Conservation (phyloP, 345 rosid species). For the Camelina neglecta region DNA sequence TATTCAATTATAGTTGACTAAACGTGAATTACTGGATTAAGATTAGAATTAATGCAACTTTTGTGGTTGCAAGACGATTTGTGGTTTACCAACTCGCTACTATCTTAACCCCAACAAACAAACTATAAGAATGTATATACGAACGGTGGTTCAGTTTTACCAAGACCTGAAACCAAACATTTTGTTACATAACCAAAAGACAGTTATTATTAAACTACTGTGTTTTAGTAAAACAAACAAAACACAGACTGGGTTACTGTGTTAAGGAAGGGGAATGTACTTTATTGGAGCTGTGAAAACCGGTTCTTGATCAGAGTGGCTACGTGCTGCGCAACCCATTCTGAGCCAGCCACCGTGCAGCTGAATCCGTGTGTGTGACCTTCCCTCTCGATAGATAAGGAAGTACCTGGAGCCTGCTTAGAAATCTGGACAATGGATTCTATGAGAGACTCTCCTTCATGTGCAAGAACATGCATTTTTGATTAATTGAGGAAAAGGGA, state of each 20-base stretch:
- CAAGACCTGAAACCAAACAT: background rate
- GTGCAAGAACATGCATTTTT: background rate
- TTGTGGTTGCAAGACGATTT: background rate
- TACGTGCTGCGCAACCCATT: slow-evolving; percentile 74
- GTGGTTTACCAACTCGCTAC: background rate
- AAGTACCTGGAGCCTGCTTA: slow-evolving; percentile 57
- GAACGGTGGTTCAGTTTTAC: too few relatives aligned
- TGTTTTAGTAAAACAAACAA: slow-evolving; percentile 20
- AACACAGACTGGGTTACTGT: slow-evolving; percentile 6
- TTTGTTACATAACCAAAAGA: slow-evolving; percentile 4
- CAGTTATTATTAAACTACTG: background rate
- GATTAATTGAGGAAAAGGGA: background rate
- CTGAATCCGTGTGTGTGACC: slow-evolving; percentile 78
- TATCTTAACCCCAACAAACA: too few relatives aligned
- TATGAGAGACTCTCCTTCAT: slow-evolving; percentile 5
- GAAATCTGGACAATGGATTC: slow-evolving; percentile 57
- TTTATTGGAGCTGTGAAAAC: slow-evolving; percentile 25
- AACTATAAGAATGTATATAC: too few relatives aligned
- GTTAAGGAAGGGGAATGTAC: background rate
- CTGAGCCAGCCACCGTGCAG: slow-evolving; percentile 78
- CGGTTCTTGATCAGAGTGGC: slow-evolving; percentile 58
- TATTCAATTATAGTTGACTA: slow-evolving; percentile 10
- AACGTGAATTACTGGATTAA: background rate
- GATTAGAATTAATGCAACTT: background rate
- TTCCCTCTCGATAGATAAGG: slow-evolving; percentile 73